Conservation (phyloP, 169 alveolate genomes). For the Cryptosporidium xiaoi region DNA sequence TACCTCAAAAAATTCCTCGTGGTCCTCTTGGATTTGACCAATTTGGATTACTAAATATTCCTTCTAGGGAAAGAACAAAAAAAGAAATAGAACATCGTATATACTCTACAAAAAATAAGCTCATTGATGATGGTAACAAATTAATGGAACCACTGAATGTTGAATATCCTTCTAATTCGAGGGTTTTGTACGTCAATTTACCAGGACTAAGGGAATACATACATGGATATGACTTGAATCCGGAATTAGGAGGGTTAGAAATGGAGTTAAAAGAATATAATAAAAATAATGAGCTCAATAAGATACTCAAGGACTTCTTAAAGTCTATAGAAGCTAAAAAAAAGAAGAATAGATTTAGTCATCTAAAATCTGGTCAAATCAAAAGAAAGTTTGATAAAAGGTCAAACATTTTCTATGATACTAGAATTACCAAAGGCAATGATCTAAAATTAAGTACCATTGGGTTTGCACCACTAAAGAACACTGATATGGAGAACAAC, state of each 20-base stretch:
- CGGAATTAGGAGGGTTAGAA: neutral
- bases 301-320: conserved; percentile 38
- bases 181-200: conserved; percentile 17
- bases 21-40: conserved; percentile 40
- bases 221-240: conserved; percentile 26
- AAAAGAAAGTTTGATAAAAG: too few relatives aligned
- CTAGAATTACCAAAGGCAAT: too few relatives aligned
- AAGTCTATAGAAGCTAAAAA: conserved; percentile 34
- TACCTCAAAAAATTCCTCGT: neutral
- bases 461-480: too few relatives aligned
- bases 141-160: conserved; percentile 2
- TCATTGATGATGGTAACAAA: neutral
- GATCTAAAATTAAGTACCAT: too few relatives aligned
- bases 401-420: too few relatives aligned
- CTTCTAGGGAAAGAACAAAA: conserved; percentile 23
- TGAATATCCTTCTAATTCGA: neutral
- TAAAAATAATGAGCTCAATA: neutral
- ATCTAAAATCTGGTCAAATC: neutral
- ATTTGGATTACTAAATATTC: conserved; percentile 23
- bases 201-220: conserved; percentile 22
- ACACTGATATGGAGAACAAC: too few relatives aligned
- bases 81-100: conserved; percentile 3
- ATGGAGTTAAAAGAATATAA: neutral
- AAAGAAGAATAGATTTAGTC: neutral
- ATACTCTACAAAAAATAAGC: neutral